phyloP scores from a whole-genome alignment of 805 yeast species.

The Diddensiella transvaalensis region DNA sequence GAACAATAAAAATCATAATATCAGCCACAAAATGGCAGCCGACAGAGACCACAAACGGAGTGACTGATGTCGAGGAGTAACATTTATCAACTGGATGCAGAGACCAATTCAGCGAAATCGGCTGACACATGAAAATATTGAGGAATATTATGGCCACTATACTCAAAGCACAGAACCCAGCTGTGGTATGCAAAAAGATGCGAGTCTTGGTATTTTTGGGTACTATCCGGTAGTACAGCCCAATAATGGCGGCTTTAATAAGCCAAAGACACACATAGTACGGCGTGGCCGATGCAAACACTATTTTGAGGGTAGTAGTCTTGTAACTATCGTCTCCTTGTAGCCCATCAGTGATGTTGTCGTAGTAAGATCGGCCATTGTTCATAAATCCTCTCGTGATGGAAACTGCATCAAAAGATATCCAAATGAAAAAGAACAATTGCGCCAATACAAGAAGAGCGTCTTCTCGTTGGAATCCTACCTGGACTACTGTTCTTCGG shows the following conservation, averaged over 20 bases:
- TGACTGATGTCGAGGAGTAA: constrained; percentile 26
- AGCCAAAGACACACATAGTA: constrained; percentile 27
- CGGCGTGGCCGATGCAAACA: constrained; percentile 26
- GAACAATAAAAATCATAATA: constrained; percentile 23
- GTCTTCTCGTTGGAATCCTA: constrained; percentile 27
- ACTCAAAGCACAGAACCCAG: constrained; percentile 15
- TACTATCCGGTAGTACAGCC: constrained; percentile 26
- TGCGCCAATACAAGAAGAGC: constrained; percentile 23
- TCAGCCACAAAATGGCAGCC: constrained; percentile 25
- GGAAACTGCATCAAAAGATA: constrained; percentile 24
- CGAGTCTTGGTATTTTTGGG: constrained; percentile 24
- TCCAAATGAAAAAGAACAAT: constrained; percentile 24
- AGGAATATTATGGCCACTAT: constrained; percentile 19
- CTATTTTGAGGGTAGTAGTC: constrained; percentile 22
- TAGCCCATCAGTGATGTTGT: constrained; percentile 14
- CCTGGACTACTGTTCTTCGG: constrained; percentile 19
- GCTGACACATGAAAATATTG: constrained; percentile 25
- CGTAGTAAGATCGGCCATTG: constrained; percentile 20
- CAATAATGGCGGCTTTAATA: constrained; percentile 26
- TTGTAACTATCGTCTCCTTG: constrained; percentile 12
- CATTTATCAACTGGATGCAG: constrained; percentile 18
- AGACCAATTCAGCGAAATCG: constrained; percentile 27
- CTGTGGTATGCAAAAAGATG: constrained; percentile 18
- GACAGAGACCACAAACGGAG: constrained; percentile 25
- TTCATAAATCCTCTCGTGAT: constrained; percentile 26